Evolutionary conservation across 2,329 filamentous ascomycete species (phyloP), one percentile per base, ranked within the genome.

Genomic region (Fusarium torreyae): DNA sequence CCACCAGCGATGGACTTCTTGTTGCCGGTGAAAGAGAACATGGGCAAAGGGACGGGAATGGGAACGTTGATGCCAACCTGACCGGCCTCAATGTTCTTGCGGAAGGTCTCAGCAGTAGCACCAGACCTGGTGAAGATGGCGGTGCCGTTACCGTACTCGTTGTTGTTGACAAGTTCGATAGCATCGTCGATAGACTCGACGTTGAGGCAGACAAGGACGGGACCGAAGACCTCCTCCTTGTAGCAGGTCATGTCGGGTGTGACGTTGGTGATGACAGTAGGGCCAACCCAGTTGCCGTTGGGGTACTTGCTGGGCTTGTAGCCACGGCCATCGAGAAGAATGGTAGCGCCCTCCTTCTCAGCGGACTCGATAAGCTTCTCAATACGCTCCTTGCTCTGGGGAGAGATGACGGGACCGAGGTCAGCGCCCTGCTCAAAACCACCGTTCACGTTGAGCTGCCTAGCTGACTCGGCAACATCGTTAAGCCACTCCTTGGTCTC

Each of bases 1-100:
- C 94, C 94, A 56, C 95, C 96, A 1, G 96, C 96, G 59, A 98
- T 86, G 76, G 90, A 94, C 87, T 92, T 94, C 90, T 99, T 95
- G 84, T 92, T 92, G 44, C 89, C 90, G 28, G 89, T 92, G 79
- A 92, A 92, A 57, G 87, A 89, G 81, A 91, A 92, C 86, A 91
- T 90, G 77, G 89, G 89, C 72, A 92, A 81, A 15, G 89, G 89
- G 63, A 91, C 89, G 44, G 88, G 92, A 75, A 94, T 94, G 20
- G 91, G 91, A 13, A 94, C 92, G 74, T 96, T 96, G 83, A 96
- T 92, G 49, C 93, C 93, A 14, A 96, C 90, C 84, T 96, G 93
- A 24, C 93, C 93, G 55, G 92, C 92, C 83, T 96, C 91, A 74
- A 96, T 94, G 77, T 92, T 88, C 77, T 89, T 88, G 76, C 93